Conservation (phyloP, 2,329 filamentous ascomycete species). For the Juglanconis sp. region DNA sequence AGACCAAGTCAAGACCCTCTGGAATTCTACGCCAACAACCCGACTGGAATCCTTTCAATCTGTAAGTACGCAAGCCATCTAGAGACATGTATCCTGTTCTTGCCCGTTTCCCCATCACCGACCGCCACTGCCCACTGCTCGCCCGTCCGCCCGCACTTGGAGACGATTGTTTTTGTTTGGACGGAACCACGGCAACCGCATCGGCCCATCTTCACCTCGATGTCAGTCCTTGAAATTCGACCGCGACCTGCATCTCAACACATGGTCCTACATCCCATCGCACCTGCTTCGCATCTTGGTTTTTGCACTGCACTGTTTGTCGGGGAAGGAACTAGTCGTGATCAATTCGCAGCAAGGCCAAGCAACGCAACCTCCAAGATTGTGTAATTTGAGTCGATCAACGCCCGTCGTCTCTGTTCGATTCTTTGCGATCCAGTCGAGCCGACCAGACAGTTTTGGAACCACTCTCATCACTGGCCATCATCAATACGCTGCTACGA, state of each 20-base stretch:
- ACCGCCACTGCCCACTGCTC: background rate
- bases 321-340: background rate
- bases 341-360: background rate
- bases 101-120: background rate
- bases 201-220: background rate
- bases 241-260: background rate
- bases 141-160: background rate
- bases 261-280: background rate
- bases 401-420: background rate
- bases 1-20: slow-evolving; percentile 8
- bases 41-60: slow-evolving; percentile 15
- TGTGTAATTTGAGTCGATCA: background rate
- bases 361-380: background rate
- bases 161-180: background rate
- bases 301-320: background rate
- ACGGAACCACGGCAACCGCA: background rate
- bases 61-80: slow-evolving; percentile 13
- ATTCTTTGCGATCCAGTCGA: too few relatives aligned
- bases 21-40: slow-evolving; percentile 12
- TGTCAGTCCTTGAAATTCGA: background rate
- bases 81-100: background rate
- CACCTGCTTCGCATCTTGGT: background rate
- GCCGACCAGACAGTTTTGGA: background rate
- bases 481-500: slow-evolving; percentile 12
- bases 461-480: slow-evolving; percentile 9